phyloP scores from a whole-genome alignment of 208 protist genomes.

The Trypanosoma theileri region DNA sequence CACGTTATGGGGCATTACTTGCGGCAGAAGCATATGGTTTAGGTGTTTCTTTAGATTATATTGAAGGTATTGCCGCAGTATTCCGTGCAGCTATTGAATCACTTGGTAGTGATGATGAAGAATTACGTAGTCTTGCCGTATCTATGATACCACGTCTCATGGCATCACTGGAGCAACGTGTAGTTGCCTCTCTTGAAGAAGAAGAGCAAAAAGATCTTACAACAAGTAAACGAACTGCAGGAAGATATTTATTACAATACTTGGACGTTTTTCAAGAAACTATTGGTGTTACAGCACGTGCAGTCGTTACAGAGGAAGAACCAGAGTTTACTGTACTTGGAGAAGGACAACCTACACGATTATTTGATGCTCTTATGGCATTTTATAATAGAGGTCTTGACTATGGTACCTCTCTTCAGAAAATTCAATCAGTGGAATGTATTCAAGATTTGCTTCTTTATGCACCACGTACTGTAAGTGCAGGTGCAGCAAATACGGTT shows the following conservation, averaged over 20 bases:
- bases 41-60: constrained; percentile 61
- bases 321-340: constrained; percentile 72
- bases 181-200: constrained; percentile 60
- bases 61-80: constrained; percentile 62
- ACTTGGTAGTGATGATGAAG: constrained; percentile 50
- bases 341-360: constrained; percentile 60
- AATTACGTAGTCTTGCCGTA: constrained; percentile 48
- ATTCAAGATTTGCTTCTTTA: constrained; percentile 86
- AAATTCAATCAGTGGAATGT: constrained; percentile 87
- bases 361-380: constrained; percentile 83
- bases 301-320: constrained; percentile 46
- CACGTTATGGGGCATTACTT: constrained; percentile 66
- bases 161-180: constrained; percentile 59
- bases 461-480: constrained; percentile 70
- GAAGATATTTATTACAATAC: constrained; percentile 84
- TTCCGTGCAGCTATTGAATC: constrained; percentile 72
- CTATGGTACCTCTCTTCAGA: constrained; percentile 84
- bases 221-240: constrained; percentile 70
- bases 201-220: constrained; percentile 81
- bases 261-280: constrained; percentile 69
- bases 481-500: constrained; percentile 70
- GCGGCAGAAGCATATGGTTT: constrained; percentile 69
- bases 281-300: constrained; percentile 62
- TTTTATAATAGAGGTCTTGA: constrained; percentile 89
- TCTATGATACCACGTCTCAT: constrained; percentile 64